phyloP scores from a whole-genome alignment of 805 yeast species.

The Candida ovalis region DNA sequence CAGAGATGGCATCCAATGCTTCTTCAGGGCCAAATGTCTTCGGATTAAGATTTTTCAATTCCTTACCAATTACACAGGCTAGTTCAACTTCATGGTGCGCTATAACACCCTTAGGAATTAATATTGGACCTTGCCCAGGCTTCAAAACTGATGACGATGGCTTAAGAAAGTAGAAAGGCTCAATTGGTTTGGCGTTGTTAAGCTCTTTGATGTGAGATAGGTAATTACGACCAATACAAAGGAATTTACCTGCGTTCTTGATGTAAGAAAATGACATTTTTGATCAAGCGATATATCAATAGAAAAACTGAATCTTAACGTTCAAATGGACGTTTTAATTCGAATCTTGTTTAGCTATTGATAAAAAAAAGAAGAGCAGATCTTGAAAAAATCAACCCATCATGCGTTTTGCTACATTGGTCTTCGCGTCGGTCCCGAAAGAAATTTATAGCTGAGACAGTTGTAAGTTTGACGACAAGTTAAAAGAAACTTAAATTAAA shows the following conservation, averaged over 20 bases:
- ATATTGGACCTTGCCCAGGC: slow-evolving; percentile 69
- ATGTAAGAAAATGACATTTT: slow-evolving; percentile 49
- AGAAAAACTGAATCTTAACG: too few species aligned
- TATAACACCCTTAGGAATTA: slow-evolving; percentile 73
- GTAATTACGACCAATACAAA: slow-evolving; percentile 95
- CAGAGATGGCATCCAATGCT: slow-evolving; percentile 75
- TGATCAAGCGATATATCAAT: too few species aligned
- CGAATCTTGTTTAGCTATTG: too few species aligned
- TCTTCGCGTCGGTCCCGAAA: background rate
- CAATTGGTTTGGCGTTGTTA: slow-evolving; percentile 73
- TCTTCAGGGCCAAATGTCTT: slow-evolving; percentile 54
- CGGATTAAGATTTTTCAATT: slow-evolving; percentile 58
- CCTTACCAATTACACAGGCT: slow-evolving; percentile 69
- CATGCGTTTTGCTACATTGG: background rate
- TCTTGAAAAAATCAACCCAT: background rate
- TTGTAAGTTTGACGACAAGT: too few species aligned
- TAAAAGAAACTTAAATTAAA: too few species aligned
- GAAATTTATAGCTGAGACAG: background rate
- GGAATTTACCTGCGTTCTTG: slow-evolving; percentile 66
- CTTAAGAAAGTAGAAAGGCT: slow-evolving; percentile 90
- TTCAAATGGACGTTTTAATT: too few species aligned
- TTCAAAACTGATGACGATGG: slow-evolving; percentile 76
- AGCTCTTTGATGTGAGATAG: slow-evolving; percentile 94
- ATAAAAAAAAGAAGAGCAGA: background rate
- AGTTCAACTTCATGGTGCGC: slow-evolving; percentile 94